These are phyloP conservation scores for Fusarium solani-melongenae DNA, from an alignment of 2,329 filamentous ascomycete genomes.

Conservation along the genomic window DNA sequence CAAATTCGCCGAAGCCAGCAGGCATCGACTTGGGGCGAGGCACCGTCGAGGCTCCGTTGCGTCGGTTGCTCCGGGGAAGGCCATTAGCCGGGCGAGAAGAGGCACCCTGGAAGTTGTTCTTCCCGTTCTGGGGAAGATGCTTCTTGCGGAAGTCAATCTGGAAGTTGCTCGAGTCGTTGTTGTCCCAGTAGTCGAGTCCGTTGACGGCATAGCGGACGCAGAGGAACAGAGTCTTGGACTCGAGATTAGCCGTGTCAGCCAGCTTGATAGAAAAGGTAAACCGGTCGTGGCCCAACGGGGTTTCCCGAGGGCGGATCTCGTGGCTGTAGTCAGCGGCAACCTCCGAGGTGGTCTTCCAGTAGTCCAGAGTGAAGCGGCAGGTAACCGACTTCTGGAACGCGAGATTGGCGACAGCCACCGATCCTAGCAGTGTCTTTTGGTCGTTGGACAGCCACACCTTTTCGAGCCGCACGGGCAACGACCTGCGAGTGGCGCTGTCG, in stretches of 20 bases:
- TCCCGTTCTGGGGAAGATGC: constrained; percentile 69
- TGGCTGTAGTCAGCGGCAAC: constrained; percentile 88
- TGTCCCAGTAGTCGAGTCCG: constrained; percentile 94
- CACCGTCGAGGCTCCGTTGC: constrained; percentile 52
- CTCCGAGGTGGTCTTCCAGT: constrained; percentile 99
- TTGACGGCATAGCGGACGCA: constrained; percentile 90
- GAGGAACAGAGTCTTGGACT: constrained; percentile 91
- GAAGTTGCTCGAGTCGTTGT: constrained; percentile 88
- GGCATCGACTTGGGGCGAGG: constrained; percentile 66
- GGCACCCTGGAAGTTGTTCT: constrained; percentile 63
- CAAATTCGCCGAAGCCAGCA: constrained; percentile 77
- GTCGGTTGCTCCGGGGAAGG: constrained; percentile 75
- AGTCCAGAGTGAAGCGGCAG: constrained; percentile 95
- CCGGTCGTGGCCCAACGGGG: constrained; percentile 78
- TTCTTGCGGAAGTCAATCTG: constrained; percentile 94
- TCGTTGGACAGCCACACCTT: constrained; percentile 88
- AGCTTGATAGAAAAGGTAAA: constrained; percentile 97
- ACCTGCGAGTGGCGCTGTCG: constrained; percentile 63
- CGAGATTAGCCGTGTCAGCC: constrained; percentile 89
- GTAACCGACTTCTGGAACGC: constrained; percentile 89
- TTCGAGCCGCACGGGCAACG: constrained; percentile 81
- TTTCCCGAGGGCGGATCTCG: constrained; percentile 76
- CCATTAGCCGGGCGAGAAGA: constrained; percentile 62
- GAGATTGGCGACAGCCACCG: constrained; percentile 86
- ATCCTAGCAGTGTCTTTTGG: constrained; percentile 87